Evolutionary conservation across 2,329 filamentous ascomycete genomes (phyloP).

Genomic region (Pyrenophora tritici-repentis): DNA sequence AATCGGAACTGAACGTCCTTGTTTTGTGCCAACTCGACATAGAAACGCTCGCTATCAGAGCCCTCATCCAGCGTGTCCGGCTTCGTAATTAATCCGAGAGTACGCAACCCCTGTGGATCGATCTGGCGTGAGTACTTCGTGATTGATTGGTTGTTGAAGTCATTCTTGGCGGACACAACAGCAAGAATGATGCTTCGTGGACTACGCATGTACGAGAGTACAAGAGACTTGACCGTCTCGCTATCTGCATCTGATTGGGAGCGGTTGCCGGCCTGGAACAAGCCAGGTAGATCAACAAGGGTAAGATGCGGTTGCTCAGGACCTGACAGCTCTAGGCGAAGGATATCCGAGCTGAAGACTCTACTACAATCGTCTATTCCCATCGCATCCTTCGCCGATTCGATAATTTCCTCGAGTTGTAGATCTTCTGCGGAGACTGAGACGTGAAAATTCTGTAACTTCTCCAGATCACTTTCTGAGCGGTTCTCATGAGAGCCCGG

Average conservation of each 20-base stretch:
- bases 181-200: constrained; percentile 64
- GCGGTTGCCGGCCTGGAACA: constrained; percentile 34
- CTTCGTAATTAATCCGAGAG: constrained; percentile 63
- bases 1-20: constrained; percentile 49
- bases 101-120: constrained; percentile 54
- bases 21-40: constrained; percentile 46
- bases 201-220: constrained; percentile 61
- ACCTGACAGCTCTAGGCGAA: constrained; percentile 49
- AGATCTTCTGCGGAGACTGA: no score
- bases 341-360: constrained; percentile 46
- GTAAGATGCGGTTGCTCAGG: constrained; percentile 39
- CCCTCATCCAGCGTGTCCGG: constrained; percentile 52
- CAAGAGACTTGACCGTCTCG: constrained; percentile 41
- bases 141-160: constrained; percentile 63
- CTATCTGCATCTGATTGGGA: constrained; percentile 42
- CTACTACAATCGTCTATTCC: neutral
- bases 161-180: constrained; percentile 48
- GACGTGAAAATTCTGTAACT: constrained; percentile 41
- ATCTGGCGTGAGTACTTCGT: constrained; percentile 55
- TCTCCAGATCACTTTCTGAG: constrained; percentile 40
- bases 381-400: constrained; percentile 45
- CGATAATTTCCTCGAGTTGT: constrained; percentile 53
- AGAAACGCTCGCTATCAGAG: constrained; percentile 50
- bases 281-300: constrained; percentile 52
- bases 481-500: constrained; percentile 18